Evolutionary conservation across 805 yeast genomes (phyloP).

Genomic region (Cyberlindnera euphorbiae): DNA sequence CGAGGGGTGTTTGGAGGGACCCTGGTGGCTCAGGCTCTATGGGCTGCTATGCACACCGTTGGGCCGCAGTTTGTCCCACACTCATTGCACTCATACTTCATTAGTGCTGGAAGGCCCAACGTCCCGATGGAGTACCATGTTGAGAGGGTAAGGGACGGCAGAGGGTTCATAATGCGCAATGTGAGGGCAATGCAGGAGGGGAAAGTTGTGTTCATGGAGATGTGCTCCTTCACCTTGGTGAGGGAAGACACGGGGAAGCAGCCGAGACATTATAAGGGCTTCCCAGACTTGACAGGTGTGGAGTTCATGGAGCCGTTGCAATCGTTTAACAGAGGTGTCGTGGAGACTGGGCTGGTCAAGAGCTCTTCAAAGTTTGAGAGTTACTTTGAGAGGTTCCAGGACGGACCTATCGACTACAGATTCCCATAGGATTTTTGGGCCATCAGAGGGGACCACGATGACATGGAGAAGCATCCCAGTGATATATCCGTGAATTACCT

Average conservation of each 20-base stretch:
- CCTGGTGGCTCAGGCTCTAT: conserved; percentile 57
- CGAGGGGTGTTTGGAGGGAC: conserved; percentile 72
- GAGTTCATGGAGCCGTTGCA: conserved; percentile 15
- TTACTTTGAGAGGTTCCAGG: conserved; percentile 30
- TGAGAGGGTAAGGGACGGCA: conserved; percentile 45
- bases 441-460: conserved; percentile 15
- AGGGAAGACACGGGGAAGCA: conserved; percentile 6
- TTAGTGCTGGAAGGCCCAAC: conserved; percentile 46
- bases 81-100: conserved; percentile 59
- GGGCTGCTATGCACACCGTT: conserved; percentile 53
- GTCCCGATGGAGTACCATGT: conserved; percentile 51
- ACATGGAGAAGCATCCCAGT: conserved; percentile 15
- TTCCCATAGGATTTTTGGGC: conserved; percentile 33
- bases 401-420: conserved; percentile 30
- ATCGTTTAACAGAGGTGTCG: conserved; percentile 12
- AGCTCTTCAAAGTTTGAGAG: conserved; percentile 2
- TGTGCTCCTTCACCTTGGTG: conserved; percentile 30
- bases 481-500: conserved; percentile 18
- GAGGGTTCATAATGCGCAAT: conserved; percentile 45
- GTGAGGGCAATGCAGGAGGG: conserved; percentile 53
- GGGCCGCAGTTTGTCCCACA: conserved; percentile 47
- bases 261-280: conserved; percentile 13
- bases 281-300: conserved; percentile 12
- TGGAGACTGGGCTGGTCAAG: conserved; percentile 12
- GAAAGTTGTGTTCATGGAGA: conserved; percentile 45